Base-by-base conservation (phyloP, 148 eudicot genomes). In the Rhododendron simsii region DNA sequence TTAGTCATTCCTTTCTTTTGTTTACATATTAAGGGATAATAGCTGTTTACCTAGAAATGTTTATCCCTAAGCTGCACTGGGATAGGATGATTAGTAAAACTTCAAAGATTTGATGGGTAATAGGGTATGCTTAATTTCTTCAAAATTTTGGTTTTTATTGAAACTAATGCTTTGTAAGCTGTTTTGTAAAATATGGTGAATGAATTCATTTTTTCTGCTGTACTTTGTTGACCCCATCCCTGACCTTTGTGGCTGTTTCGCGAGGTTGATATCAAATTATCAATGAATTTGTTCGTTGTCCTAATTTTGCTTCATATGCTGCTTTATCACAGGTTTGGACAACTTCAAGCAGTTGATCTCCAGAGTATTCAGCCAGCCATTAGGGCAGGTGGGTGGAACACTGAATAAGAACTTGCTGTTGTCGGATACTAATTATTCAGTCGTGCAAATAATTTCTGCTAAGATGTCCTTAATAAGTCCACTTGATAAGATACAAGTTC, bases 281-380 rank as follows among this genome's bases (percentile, higher is more conserved):
- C 74, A 59, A 18, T 82, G 30, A 57, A 65, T 50, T 73, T 76
- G 45, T 57, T 57, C 18, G 35, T 37, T n/a, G 15, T 48, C 21
- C 78, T n/a, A 5, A 13, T 30, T 84, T 79, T 1, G 21, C 21
- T 3, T 18, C 61, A 45, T 57, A 69, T 84, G 44, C 41, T 69
- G 41, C n/a, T 81, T 77, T 28, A 69, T 28, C 53, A 86, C 89
- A 98, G 99, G 98, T 98, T 98, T 87, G 99, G 98, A 86, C 98
- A 98, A 88, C 98, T 98, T 90, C 99, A 94, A 88, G 93, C 88
- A 28, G 93, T 98, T 81, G 98, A 98, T 93, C 98, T 98, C 77
- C 90, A 93, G 87, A 95, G 96, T 80, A 78, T 98, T 88, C 94
- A 94, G 91, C 99, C 99, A 80, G 94, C 96, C 85, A 89, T 94